Conservation (phyloP, 2,329 filamentous ascomycete species). For the Magnaporthiopsis poae region DNA sequence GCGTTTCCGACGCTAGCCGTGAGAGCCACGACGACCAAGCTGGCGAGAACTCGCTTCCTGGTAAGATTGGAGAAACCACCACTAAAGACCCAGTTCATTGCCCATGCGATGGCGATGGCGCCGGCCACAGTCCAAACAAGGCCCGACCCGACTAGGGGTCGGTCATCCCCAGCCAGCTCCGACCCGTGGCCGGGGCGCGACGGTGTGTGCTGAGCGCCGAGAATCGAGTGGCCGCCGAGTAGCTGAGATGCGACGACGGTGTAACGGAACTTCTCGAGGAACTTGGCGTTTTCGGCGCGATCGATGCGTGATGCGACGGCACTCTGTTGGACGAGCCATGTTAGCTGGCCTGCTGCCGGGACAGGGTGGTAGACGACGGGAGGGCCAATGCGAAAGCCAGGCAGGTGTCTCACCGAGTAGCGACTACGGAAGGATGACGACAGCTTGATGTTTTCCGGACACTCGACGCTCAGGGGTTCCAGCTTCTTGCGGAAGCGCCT, state of each 20-base stretch:
- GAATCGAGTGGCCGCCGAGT: constrained; percentile 58
- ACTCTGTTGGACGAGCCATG: constrained; percentile 33
- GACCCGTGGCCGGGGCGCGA: neutral
- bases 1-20: constrained; percentile 56
- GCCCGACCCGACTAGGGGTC: constrained; percentile 26
- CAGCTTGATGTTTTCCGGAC: constrained; percentile 29
- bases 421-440: constrained; percentile 37
- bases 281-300: constrained; percentile 69
- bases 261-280: constrained; percentile 88
- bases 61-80: constrained; percentile 42
- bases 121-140: constrained; percentile 49
- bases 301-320: constrained; percentile 64
- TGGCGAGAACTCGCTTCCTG: constrained; percentile 43
- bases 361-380: neutral
- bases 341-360: constrained; percentile 7
- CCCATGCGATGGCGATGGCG: constrained; percentile 58
- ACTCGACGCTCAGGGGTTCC: constrained; percentile 33
- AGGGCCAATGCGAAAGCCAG: constrained; percentile 3
- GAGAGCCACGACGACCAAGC: constrained; percentile 36
- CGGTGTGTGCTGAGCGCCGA: constrained; percentile 27
- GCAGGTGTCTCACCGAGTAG: constrained; percentile 38
- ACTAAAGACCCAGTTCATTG: constrained; percentile 60
- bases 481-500: constrained; percentile 43
- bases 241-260: constrained; percentile 86
- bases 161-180: constrained; percentile 16